Conservation (phyloP, 352 stramenopile genomes). For the Phytophthora tentaculata region DNA sequence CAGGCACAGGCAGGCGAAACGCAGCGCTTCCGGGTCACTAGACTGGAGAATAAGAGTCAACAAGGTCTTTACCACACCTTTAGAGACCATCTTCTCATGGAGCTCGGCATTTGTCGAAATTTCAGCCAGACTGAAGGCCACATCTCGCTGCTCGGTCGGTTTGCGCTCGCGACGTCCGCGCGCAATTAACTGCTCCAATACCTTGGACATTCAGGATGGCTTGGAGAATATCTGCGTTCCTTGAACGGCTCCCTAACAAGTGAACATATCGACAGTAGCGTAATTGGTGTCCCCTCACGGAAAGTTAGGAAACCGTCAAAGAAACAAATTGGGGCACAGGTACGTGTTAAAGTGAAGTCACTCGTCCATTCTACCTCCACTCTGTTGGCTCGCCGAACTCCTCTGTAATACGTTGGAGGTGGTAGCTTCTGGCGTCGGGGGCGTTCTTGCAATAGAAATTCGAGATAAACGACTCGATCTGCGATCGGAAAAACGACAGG, state of each 20-base stretch:
- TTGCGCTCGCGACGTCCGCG: constrained; percentile 94
- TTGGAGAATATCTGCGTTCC: background rate
- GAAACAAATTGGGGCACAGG: constrained; percentile 15
- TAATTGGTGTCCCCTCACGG: constrained; percentile 25
- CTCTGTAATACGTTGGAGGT: constrained; percentile 62
- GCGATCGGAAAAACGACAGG: constrained; percentile 77
- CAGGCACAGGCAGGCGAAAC: constrained; percentile 94
- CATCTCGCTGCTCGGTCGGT: constrained; percentile 95
- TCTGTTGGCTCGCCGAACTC: constrained; percentile 47
- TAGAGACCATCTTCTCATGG: constrained; percentile 95
- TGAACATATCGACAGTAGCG: background rate
- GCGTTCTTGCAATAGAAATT: constrained; percentile 73
- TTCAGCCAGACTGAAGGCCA: constrained; percentile 96
- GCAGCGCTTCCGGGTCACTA: constrained; percentile 93
- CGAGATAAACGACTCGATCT: constrained; percentile 81
- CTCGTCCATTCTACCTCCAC: constrained; percentile 14
- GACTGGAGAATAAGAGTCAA: constrained; percentile 92
- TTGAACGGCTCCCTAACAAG: constrained; percentile 9
- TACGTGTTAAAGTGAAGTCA: constrained; percentile 21
- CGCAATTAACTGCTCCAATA: constrained; percentile 96
- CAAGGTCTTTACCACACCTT: constrained; percentile 94
- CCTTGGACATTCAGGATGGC: constrained; percentile 81
- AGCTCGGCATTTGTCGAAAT: constrained; percentile 94
- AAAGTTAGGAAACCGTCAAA: constrained; percentile 35
- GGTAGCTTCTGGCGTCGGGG: constrained; percentile 62